phyloP scores from a whole-genome alignment of 108 stramenopile genomes.

The Stephanodiscus minutulus region DNA sequence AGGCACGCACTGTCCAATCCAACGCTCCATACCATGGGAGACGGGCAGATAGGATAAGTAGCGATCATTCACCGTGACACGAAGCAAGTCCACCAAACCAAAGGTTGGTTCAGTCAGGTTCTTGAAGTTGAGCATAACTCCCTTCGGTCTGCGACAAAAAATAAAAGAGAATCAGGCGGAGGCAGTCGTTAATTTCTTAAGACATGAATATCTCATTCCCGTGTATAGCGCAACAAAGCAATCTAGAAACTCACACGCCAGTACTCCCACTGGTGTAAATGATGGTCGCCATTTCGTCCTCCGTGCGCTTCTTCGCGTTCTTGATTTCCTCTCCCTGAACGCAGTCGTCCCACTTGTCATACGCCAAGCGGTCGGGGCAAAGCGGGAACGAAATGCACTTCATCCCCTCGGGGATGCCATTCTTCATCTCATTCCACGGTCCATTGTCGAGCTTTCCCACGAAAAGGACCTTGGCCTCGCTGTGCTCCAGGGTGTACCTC shows the following conservation, averaged over 20 bases:
- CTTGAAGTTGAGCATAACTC: constrained; percentile 76
- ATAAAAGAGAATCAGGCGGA: neutral
- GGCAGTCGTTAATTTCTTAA: constrained; percentile 1
- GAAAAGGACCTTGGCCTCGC: constrained; percentile 73
- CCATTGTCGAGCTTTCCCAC: constrained; percentile 78
- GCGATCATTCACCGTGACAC: constrained; percentile 65
- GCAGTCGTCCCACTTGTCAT: constrained; percentile 66
- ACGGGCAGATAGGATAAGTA: constrained; percentile 78
- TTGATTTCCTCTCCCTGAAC: constrained; percentile 43
- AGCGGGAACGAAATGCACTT: constrained; percentile 67
- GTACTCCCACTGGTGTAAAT: constrained; percentile 83
- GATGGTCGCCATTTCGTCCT: constrained; percentile 80
- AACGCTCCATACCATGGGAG: constrained; percentile 85
- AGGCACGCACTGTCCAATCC: constrained; percentile 74
- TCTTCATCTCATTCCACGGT: constrained; percentile 78
- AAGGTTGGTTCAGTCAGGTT: constrained; percentile 62
- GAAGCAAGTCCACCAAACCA: constrained; percentile 50
- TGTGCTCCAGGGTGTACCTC: constrained; percentile 73
- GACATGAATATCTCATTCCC: too few species aligned
- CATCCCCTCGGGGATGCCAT: constrained; percentile 62
- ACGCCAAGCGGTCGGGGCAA: constrained; percentile 51
- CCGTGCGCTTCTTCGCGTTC: constrained; percentile 57
- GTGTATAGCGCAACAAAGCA: neutral
- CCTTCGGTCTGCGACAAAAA: constrained; percentile 61
- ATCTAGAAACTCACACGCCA: constrained; percentile 54